These are phyloP conservation scores for Platanthera zijinensis DNA, from an alignment of 106 monocot genomes.

Conservation along the genomic window DNA sequence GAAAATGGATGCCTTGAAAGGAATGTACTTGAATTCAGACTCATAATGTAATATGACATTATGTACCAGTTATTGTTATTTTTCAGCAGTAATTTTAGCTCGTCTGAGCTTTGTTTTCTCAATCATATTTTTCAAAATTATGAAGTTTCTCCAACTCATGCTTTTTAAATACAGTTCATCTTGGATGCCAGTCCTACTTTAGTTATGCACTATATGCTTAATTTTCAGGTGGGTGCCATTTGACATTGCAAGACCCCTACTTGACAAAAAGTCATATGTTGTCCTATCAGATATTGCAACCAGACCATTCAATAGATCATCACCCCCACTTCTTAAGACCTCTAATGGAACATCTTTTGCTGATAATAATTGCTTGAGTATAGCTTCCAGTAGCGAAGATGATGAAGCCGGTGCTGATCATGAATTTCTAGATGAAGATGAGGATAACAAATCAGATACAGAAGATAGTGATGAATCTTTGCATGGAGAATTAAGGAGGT, in stretches of 20 bases:
- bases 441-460: slow-evolving; percentile 13
- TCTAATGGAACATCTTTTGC: slow-evolving; percentile 4
- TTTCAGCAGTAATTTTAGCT: slow-evolving; percentile 1
- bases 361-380: slow-evolving; percentile 2
- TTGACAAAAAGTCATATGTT: slow-evolving; percentile 47
- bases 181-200: not conserved
- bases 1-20: not conserved
- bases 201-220: not conserved
- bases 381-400: slow-evolving; percentile 20
- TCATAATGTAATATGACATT: not conserved
- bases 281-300: slow-evolving; percentile 37
- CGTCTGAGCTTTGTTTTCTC: not conserved
- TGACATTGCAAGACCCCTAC: slow-evolving; percentile 42
- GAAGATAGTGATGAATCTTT: slow-evolving; percentile 12
- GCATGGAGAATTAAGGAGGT: slow-evolving; percentile 4
- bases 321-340: slow-evolving; percentile 4
- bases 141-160: not conserved
- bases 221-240: slow-evolving; percentile 69
- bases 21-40: slow-evolving; percentile 1
- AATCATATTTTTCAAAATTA: not conserved
- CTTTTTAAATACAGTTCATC: not conserved
- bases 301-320: slow-evolving; percentile 4
- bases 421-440: slow-evolving; percentile 15
- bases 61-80: not conserved
- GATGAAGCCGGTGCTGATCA: slow-evolving; percentile 13